A percentile compares a stretch with the other conserved stretches of the same genome.
These are phyloP conservation scores for Sambucus nigra DNA, from an alignment of 129 eudicot species.

Conservation along the genomic window DNA sequence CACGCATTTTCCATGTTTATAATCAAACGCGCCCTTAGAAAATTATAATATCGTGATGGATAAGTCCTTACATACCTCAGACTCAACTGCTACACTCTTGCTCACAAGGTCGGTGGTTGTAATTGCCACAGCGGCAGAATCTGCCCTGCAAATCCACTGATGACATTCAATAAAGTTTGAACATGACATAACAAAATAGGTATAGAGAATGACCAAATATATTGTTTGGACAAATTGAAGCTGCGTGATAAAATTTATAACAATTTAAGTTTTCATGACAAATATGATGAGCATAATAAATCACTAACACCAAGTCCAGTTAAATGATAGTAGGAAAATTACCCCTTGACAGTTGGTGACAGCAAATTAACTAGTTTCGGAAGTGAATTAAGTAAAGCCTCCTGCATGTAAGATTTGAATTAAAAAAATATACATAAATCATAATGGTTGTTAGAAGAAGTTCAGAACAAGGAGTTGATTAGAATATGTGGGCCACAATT, in stretches of 20 bases:
- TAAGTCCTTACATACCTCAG: conserved; percentile 43
- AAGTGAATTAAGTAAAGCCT: conserved; percentile 71
- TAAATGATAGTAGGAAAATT: conserved; percentile 4
- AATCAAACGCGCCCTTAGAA: too few relatives aligned
- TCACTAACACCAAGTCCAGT: background rate
- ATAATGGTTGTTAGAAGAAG: background rate
- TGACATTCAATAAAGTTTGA: background rate
- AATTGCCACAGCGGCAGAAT: conserved; percentile 92
- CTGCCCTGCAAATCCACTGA: conserved; percentile 56
- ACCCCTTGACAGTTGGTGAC: conserved; percentile 67
- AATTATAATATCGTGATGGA: too few relatives aligned
- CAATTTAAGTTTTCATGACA: background rate
- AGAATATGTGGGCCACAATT: background rate
- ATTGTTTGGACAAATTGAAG: background rate
- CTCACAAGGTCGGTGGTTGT: conserved; percentile 97
- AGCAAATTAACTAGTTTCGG: conserved; percentile 62
- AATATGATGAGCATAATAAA: background rate
- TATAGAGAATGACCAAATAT: background rate
- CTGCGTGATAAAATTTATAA: too few relatives aligned
- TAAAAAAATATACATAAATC: background rate
- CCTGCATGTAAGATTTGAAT: conserved; percentile 40
- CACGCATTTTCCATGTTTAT: too few relatives aligned
- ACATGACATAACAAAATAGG: background rate
- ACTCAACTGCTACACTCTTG: conserved; percentile 90
- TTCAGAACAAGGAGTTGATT: background rate